phyloP scores from a whole-genome alignment of 441 rosid genomes.

The Populus hybrid region DNA sequence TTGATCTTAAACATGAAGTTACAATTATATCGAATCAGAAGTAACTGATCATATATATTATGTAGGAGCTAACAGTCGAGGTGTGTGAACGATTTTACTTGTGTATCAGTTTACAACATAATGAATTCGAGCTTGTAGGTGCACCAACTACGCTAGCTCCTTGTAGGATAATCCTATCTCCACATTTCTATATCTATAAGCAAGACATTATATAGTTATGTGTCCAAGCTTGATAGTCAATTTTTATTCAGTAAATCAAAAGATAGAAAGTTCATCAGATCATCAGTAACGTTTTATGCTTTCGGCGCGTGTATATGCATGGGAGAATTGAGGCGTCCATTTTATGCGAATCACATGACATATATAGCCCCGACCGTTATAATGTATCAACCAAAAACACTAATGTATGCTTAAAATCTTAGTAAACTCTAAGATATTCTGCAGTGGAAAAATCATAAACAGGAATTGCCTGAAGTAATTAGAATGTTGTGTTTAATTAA shows the following conservation, averaged over 20 bases:
- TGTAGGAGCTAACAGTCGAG: neutral
- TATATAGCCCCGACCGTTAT: neutral
- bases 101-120: neutral
- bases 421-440: neutral
- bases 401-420: neutral
- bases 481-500: no score
- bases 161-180: constrained; percentile 7
- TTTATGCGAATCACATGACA: neutral
- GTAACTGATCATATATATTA: no score
- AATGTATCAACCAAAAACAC: neutral
- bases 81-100: neutral
- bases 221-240: neutral
- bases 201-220: neutral
- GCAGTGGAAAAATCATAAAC: no score
- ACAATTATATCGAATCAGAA: neutral
- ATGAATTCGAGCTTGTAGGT: constrained; percentile 13
- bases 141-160: constrained; percentile 27
- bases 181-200: neutral
- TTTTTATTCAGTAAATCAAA: neutral
- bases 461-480: no score
- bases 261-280: neutral
- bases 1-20: constrained; percentile 15
- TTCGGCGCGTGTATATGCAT: neutral
- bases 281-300: neutral
- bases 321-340: neutral